Evolutionary conservation across 805 yeast species (phyloP).

Genomic region (Wickerhamomyces mucosus): DNA sequence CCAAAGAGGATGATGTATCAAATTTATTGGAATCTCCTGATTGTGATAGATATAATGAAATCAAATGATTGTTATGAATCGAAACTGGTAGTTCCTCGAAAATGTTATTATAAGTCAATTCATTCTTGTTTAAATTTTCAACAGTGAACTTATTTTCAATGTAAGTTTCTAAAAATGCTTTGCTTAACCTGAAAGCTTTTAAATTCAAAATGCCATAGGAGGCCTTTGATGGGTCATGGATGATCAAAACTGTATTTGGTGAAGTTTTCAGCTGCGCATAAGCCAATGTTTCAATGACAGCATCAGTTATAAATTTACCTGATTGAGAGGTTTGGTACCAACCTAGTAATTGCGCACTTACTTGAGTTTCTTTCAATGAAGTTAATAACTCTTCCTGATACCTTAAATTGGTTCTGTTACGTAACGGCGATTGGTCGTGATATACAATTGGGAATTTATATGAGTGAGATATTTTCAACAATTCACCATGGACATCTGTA

Average conservation of each 20-base stretch:
- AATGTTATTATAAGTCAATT: slow-evolving; percentile 54
- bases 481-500: slow-evolving; percentile 45
- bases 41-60: slow-evolving; percentile 42
- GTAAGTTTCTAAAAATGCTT: slow-evolving; percentile 46
- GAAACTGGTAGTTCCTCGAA: slow-evolving; percentile 63
- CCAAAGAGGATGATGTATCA: slow-evolving; percentile 12
- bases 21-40: slow-evolving; percentile 12
- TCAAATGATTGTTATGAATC: slow-evolving; percentile 60
- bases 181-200: slow-evolving; percentile 60
- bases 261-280: slow-evolving; percentile 50
- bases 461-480: slow-evolving; percentile 42
- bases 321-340: slow-evolving; percentile 69
- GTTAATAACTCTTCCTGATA: slow-evolving; percentile 63
- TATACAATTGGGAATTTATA: slow-evolving; percentile 54
- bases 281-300: slow-evolving; percentile 60
- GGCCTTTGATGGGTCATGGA: slow-evolving; percentile 64
- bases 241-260: slow-evolving; percentile 42
- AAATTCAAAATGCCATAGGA: slow-evolving; percentile 54
- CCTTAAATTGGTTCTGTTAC: slow-evolving; percentile 49
- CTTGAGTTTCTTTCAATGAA: slow-evolving; percentile 49
- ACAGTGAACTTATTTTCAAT: slow-evolving; percentile 49
- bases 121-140: slow-evolving; percentile 49
- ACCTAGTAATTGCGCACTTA: slow-evolving; percentile 66
- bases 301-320: slow-evolving; percentile 60
- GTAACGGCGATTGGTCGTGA: slow-evolving; percentile 56